Conservation (phyloP, 129 eudicot genomes). For the Chrysanthemum lavandulifolium region DNA sequence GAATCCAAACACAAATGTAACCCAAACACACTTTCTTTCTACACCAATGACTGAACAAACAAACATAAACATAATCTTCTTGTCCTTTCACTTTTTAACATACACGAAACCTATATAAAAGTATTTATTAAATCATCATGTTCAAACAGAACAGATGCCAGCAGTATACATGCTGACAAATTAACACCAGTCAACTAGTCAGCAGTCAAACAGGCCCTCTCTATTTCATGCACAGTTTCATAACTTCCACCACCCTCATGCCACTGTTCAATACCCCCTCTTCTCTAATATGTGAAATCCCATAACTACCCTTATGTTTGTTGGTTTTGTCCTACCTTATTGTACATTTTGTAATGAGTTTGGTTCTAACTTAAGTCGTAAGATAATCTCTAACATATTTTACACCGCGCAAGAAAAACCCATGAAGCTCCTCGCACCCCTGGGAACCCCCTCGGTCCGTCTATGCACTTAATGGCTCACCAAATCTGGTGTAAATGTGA, state of each 20-base stretch:
- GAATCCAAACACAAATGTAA: constrained; percentile 38
- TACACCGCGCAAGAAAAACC: too few species aligned
- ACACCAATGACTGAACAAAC: constrained; percentile 35
- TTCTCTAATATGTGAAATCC: constrained; percentile 17
- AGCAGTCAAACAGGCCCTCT: constrained; percentile 36
- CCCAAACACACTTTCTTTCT: constrained; percentile 34
- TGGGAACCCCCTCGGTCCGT: too few species aligned
- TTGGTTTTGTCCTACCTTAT: neutral
- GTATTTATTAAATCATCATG: constrained; percentile 10
- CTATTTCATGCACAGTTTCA: constrained; percentile 22
- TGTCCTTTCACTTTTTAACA: constrained; percentile 32
- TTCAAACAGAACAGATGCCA: constrained; percentile 16
- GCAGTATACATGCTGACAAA: too few species aligned
- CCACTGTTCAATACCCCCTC: constrained; percentile 14
- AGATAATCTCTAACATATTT: too few species aligned
- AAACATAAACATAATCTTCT: constrained; percentile 12
- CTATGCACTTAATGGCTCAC: too few species aligned
- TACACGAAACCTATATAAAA: constrained; percentile 31
- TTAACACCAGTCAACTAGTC: constrained; percentile 18
- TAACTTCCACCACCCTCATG: constrained; percentile 22
- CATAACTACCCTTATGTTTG: constrained; percentile 30
- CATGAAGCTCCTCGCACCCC: too few species aligned
- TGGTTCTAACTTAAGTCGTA: too few species aligned
- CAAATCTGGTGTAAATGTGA: too few species aligned
- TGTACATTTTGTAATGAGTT: too few species aligned